These are phyloP conservation scores for Carallia pectinifolia DNA, from an alignment of 345 rosid species.

Conservation along the genomic window DNA sequence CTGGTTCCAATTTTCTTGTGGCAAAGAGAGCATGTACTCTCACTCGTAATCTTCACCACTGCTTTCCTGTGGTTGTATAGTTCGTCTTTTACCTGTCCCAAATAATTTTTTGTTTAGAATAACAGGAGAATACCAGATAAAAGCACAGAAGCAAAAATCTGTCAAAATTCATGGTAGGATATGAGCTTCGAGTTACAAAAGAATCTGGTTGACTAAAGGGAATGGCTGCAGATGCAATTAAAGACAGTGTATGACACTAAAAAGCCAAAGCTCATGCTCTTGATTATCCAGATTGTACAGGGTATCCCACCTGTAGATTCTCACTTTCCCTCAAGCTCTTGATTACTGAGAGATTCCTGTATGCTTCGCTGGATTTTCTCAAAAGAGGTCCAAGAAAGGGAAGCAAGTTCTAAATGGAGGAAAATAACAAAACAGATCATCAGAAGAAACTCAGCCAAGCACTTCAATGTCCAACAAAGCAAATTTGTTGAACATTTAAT, in stretches of 20 bases:
- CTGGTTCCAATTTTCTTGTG: slow-evolving; percentile 94
- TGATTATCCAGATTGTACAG: neutral
- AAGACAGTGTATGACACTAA: too few relatives aligned
- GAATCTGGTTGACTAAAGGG: neutral
- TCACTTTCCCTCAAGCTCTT: slow-evolving; percentile 93
- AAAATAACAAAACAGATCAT: slow-evolving; percentile 23
- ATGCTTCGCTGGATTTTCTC: slow-evolving; percentile 89
- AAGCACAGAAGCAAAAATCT: neutral
- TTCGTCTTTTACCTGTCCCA: slow-evolving; percentile 85
- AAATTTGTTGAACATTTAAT: neutral
- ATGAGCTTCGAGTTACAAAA: neutral
- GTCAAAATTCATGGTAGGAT: neutral
- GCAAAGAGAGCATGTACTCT: slow-evolving; percentile 85
- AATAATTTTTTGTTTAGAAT: slow-evolving; percentile 10
- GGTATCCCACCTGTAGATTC: slow-evolving; percentile 65
- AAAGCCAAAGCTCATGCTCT: too few relatives aligned
- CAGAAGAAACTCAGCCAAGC: slow-evolving; percentile 8
- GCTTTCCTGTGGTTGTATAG: slow-evolving; percentile 75
- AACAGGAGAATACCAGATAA: neutral
- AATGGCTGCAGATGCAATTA: neutral
- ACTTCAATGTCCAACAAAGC: slow-evolving; percentile 4
- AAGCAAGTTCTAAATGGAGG: slow-evolving; percentile 67
- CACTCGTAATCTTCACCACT: slow-evolving; percentile 73
- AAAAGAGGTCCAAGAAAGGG: slow-evolving; percentile 93
- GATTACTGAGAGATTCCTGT: slow-evolving; percentile 78